Evolutionary conservation across 495 filamentous ascomycete genomes (phyloP).

Genomic region (Letharia lupina): DNA sequence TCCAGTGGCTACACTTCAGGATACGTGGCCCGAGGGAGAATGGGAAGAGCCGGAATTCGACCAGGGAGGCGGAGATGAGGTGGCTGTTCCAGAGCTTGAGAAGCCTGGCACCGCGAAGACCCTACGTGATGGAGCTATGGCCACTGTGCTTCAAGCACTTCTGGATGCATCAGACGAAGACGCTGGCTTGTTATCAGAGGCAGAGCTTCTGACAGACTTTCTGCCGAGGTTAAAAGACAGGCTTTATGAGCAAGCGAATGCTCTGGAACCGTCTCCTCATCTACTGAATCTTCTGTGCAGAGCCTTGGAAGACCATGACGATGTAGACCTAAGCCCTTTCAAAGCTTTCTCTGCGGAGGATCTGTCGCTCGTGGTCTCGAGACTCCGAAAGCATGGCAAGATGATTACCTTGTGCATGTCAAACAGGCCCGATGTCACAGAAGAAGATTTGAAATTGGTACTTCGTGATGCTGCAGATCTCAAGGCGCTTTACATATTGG

Average conservation of each 20-base stretch:
- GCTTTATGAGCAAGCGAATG: constrained; percentile 1
- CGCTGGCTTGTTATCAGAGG: not conserved
- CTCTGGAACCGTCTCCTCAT: not conserved
- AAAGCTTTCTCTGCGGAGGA: not conserved
- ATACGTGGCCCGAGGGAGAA: too few relatives aligned
- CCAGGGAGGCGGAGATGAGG: too few relatives aligned
- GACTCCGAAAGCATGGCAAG: constrained; percentile 1
- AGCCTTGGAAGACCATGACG: not conserved
- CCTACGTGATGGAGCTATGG: too few relatives aligned
- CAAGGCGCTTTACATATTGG: too few relatives aligned
- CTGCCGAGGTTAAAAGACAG: constrained; percentile 3
- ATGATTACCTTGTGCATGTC: not conserved
- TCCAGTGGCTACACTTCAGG: too few relatives aligned
- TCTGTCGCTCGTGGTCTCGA: constrained; percentile 6
- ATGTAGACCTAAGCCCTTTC: constrained; percentile 9
- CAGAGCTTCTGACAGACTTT: constrained; percentile 14
- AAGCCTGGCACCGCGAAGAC: too few relatives aligned
- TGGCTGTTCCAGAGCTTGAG: too few relatives aligned
- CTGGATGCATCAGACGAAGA: too few relatives aligned
- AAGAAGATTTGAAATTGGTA: not conserved
- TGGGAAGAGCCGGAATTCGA: too few relatives aligned
- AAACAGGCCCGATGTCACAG: constrained; percentile 1
- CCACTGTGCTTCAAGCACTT: too few relatives aligned
- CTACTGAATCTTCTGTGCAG: not conserved
- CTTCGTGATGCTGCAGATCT: not conserved